Conservation (phyloP, 257 asterid genomes). For the Capsicum baccatum region DNA sequence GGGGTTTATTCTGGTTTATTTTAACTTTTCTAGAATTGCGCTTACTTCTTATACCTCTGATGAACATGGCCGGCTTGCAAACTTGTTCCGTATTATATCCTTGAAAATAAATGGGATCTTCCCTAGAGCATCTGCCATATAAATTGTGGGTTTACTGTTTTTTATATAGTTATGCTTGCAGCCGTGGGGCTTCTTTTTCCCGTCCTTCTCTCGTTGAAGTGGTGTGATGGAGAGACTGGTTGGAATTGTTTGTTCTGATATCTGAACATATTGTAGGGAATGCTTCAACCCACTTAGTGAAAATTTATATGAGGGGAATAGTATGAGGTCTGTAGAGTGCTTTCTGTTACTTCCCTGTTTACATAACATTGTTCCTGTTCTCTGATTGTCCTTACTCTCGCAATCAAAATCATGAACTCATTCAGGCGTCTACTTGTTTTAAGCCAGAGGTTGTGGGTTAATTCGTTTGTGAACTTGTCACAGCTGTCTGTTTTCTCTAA, state of each 20-base stretch:
- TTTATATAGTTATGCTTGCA: neutral
- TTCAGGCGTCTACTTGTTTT: neutral
- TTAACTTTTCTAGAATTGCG: neutral
- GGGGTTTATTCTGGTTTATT: neutral
- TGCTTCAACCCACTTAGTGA: neutral
- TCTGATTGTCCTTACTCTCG: neutral
- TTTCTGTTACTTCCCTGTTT: neutral
- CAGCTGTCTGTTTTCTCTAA: neutral
- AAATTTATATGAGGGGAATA: neutral
- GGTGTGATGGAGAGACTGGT: constrained; percentile 1
- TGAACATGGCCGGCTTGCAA: neutral
- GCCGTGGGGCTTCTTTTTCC: neutral
- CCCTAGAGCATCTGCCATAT: neutral
- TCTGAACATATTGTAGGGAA: neutral
- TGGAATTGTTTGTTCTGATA: neutral
- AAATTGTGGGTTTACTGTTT: neutral
- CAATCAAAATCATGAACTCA: neutral
- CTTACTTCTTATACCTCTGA: neutral
- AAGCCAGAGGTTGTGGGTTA: neutral
- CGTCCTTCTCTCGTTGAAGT: neutral
- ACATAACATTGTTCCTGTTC: neutral
- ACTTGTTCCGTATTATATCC: neutral
- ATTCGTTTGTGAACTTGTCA: neutral
- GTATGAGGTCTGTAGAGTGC: neutral
- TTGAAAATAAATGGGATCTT: neutral